Conservation (phyloP, 129 eudicot genomes). For the Centella asiatica region DNA sequence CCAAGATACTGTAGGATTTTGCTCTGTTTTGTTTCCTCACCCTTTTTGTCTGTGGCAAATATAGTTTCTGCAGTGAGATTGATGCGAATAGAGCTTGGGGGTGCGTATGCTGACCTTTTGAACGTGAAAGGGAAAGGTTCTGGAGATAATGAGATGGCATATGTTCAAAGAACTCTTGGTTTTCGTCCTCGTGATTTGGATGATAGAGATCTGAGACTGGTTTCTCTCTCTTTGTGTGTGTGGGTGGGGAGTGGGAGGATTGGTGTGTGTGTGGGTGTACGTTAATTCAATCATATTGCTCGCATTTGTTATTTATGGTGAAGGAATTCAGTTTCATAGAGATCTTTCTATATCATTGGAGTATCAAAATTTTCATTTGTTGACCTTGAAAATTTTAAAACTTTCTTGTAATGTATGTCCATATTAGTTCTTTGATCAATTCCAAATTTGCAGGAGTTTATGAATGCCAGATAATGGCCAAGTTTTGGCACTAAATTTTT, state of each 20-base stretch:
- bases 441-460: not conserved
- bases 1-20: not conserved
- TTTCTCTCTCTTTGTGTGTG: conserved; percentile 21
- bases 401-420: too few species aligned
- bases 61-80: conserved; percentile 88
- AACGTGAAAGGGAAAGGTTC: conserved; percentile 94
- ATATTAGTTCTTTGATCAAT: not conserved
- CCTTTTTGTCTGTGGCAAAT: conserved; percentile 11
- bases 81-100: conserved; percentile 95
- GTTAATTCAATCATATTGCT: too few species aligned
- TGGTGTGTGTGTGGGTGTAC: too few species aligned
- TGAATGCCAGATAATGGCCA: not conserved
- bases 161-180: conserved; percentile 91
- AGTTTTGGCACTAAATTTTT: not conserved
- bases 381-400: not conserved
- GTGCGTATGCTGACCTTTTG: conserved; percentile 92
- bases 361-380: too few species aligned
- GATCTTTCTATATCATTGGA: too few species aligned
- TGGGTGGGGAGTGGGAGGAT: too few species aligned
- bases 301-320: too few species aligned
- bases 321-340: too few species aligned
- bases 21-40: conserved; percentile 10
- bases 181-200: conserved; percentile 83
- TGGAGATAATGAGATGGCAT: conserved; percentile 87
- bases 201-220: conserved; percentile 85